Evolutionary conservation across 129 eudicot species (phyloP).

Genomic region (Helianthus annuus): DNA sequence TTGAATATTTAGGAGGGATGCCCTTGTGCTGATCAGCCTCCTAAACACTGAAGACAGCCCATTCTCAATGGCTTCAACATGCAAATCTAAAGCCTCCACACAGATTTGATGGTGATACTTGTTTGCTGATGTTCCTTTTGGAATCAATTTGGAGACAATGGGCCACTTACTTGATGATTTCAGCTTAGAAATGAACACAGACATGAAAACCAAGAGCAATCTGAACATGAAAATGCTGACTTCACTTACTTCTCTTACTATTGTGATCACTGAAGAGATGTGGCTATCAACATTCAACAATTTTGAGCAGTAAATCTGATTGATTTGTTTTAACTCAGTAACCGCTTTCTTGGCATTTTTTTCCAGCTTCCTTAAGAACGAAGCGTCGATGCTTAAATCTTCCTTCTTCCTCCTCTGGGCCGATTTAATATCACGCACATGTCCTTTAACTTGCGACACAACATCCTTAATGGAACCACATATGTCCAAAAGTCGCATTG

Average conservation of each 20-base stretch:
- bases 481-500: constrained; percentile 45
- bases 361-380: constrained; percentile 32
- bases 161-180: constrained; percentile 33
- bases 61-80: constrained; percentile 40
- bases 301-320: constrained; percentile 4
- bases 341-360: constrained; percentile 25
- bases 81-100: constrained; percentile 21
- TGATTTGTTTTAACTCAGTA: constrained; percentile 25
- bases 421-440: constrained; percentile 30
- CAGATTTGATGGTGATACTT: constrained; percentile 6
- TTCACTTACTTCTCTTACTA: constrained; percentile 28
- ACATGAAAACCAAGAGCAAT: constrained; percentile 39
- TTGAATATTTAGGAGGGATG: constrained; percentile 52
- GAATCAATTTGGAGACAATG: constrained; percentile 37
- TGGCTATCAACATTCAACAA: constrained; percentile 17
- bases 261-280: constrained; percentile 15
- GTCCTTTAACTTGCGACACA: constrained; percentile 31
- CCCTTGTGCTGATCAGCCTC: constrained; percentile 47
- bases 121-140: constrained; percentile 22
- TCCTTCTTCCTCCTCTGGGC: constrained; percentile 37
- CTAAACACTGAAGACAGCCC: constrained; percentile 47
- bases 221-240: constrained; percentile 30
- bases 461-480: constrained; percentile 47
- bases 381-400: constrained; percentile 25
- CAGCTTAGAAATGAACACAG: constrained; percentile 18